Evolutionary conservation across 1,284 basidiomycete genomes (phyloP).

Genomic region (Schizophyllum commune): DNA sequence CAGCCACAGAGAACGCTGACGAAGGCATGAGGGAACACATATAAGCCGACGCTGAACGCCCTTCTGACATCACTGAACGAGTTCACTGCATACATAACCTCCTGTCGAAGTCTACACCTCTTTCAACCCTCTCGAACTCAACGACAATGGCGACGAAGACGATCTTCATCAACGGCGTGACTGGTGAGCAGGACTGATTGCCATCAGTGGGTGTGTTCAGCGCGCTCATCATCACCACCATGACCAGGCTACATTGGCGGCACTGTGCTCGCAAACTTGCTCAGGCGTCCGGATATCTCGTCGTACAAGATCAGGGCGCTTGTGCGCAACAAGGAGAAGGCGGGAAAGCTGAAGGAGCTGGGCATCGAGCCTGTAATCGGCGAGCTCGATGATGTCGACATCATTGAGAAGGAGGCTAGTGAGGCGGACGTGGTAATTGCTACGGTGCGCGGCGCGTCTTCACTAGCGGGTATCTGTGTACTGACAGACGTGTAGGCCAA

Average conservation of each 20-base stretch:
- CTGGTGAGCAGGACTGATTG: background rate
- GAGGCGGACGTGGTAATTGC: slow-evolving; percentile 21
- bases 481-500: slow-evolving; percentile 24
- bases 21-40: background rate
- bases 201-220: background rate
- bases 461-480: background rate
- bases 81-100: no score
- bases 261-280: slow-evolving; percentile 36
- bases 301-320: slow-evolving; percentile 24
- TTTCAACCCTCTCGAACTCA: background rate
- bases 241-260: slow-evolving; percentile 46
- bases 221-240: slow-evolving; percentile 14
- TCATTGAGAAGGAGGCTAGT: slow-evolving; percentile 16
- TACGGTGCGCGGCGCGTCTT: slow-evolving; percentile 11
- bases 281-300: slow-evolving; percentile 19
- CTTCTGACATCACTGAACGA: background rate
- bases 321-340: slow-evolving; percentile 26
- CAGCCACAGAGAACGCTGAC: background rate
- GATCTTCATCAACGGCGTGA: background rate
- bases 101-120: background rate
- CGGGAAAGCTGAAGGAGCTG: slow-evolving; percentile 18
- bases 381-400: slow-evolving; percentile 24
- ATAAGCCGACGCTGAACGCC: background rate
- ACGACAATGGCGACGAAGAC: background rate
- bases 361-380: slow-evolving; percentile 25